Base-by-base conservation (phyloP, 148 eudicot genomes). In the Dianthus caryophyllus region DNA sequence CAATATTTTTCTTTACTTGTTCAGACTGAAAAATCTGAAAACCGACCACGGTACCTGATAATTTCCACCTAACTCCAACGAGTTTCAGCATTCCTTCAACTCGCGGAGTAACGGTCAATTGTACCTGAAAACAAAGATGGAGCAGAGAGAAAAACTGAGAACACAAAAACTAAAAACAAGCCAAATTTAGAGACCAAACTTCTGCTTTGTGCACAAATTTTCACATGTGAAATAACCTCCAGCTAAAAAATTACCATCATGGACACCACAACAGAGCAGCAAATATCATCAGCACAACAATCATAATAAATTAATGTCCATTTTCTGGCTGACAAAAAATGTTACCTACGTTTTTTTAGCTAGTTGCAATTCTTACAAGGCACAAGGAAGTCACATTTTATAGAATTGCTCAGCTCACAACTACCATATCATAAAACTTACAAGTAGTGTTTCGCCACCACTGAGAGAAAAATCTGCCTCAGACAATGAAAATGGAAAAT, bases 1-100 rank as follows among this genome's bases (percentile, higher is more conserved):
- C 66, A 77, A 65, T 75, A 78, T 71, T 84, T 73, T 75, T 86
- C 73, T 81, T 90, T 22, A 73, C 74, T 70, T 79, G 71, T 54
- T 81, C 80, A 22, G 87, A 61, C 61, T 79, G 77, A 64, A 94
- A 90, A 53, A 74, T 77, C 74, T 78, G 87, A 73, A 86, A 83
- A 48, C 96, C 99, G 66, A 79, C 80, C 64, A 94, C 88, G 47
- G 87, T 84, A 75, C 88, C 92, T 57, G 97, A 94, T 64, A 94
- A 79, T 76, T 90, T 90, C 99, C 99, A 94, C 76, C 90, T 73
- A 50, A 94, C 88, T 75, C 99, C 99, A 73, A 84, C 88, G 65
- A 94, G 71, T 67, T 82, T 79, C 60, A 94, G 79, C 47, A 79
- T 73, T 73, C 99, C 99, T 81, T 94, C 99, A 52, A 59, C 68